Percentiles rank a stretch among this genome's conserved stretches.
Evolutionary conservation across 805 yeast genomes (phyloP).

Genomic region (Geotrichum ghanense): DNA sequence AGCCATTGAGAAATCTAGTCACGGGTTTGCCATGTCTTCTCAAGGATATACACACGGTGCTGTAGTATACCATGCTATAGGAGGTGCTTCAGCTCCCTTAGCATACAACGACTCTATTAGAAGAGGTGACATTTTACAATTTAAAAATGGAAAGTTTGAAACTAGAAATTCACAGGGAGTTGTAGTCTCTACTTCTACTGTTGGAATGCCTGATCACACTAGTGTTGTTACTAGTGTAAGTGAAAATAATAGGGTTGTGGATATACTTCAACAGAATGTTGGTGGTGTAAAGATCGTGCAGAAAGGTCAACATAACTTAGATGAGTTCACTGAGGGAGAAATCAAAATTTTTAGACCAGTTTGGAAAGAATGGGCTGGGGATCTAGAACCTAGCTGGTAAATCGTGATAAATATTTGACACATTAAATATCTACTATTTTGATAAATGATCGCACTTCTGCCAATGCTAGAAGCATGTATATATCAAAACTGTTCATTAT

Average conservation of each 20-base stretch:
- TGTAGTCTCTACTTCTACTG: conserved; percentile 7
- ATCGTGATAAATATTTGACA: not conserved
- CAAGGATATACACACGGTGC: conserved; percentile 24
- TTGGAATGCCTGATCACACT: conserved; percentile 29
- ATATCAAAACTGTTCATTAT: no score
- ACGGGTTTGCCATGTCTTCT: conserved; percentile 19
- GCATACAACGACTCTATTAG: conserved; percentile 17
- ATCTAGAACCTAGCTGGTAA: conserved; percentile 6
- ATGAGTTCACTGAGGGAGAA: conserved; percentile 20
- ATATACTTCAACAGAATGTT: conserved; percentile 20
- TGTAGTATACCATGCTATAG: conserved; percentile 15
- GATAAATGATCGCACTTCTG: no score
- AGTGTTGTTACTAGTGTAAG: conserved; percentile 21
- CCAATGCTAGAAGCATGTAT: no score
- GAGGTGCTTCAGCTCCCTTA: conserved; percentile 6
- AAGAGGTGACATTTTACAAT: conserved; percentile 29
- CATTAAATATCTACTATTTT: no score
- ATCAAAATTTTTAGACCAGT: conserved; percentile 24
- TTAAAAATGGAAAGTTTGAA: conserved; percentile 19
- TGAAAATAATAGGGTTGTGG: conserved; percentile 5
- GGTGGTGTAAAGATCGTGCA: conserved; percentile 22
- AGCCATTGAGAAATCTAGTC: conserved; percentile 20
- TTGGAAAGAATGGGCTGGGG: conserved; percentile 23
- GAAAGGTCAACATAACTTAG: conserved; percentile 20
- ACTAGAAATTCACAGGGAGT: conserved; percentile 11